Conservation (phyloP, 1,284 basidiomycete species). For the Xanthoconium separans region DNA sequence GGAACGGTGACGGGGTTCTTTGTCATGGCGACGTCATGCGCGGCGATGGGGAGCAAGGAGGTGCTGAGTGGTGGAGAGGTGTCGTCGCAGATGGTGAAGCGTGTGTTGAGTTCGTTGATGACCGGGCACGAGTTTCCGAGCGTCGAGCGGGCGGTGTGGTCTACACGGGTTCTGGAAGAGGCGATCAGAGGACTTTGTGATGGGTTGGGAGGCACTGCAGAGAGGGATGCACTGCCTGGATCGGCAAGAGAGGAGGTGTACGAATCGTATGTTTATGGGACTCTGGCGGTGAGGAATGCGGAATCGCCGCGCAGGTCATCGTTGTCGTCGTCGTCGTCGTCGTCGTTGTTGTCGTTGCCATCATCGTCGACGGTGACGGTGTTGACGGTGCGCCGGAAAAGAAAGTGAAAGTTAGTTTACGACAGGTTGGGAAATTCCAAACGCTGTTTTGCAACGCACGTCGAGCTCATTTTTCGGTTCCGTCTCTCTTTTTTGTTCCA, state of each 20-base stretch:
- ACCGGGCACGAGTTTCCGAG: conserved; percentile 79
- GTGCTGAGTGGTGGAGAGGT: conserved; percentile 49
- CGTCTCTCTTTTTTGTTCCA: conserved; percentile 20
- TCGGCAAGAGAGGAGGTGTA: conserved; percentile 63
- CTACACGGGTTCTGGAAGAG: conserved; percentile 68
- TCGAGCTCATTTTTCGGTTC: conserved; percentile 18
- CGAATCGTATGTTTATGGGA: conserved; percentile 54
- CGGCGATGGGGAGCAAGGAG: conserved; percentile 24
- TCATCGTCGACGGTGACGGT: conserved; percentile 41
- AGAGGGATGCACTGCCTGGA: conserved; percentile 34
- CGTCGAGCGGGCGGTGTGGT: conserved; percentile 58
- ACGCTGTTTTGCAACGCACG: neutral
- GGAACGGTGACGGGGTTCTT: conserved; percentile 91
- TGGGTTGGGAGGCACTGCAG: conserved; percentile 47
- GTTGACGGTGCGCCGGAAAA: conserved; percentile 62
- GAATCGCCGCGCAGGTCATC: conserved; percentile 25
- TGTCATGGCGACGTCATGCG: conserved; percentile 50
- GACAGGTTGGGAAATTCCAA: conserved; percentile 1
- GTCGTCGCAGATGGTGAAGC: conserved; percentile 60
- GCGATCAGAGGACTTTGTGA: conserved; percentile 70
- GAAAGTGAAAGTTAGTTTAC: conserved; percentile 26
- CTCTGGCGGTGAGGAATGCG: conserved; percentile 48
- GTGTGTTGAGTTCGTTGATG: conserved; percentile 66
- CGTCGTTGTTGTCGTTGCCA: too few species aligned
- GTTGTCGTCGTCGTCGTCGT: too few species aligned